Percentiles rank a stretch among this genome's conserved stretches.
Conservation (phyloP, 2,329 filamentous ascomycete species). For the Macroventuria anomochaeta region DNA sequence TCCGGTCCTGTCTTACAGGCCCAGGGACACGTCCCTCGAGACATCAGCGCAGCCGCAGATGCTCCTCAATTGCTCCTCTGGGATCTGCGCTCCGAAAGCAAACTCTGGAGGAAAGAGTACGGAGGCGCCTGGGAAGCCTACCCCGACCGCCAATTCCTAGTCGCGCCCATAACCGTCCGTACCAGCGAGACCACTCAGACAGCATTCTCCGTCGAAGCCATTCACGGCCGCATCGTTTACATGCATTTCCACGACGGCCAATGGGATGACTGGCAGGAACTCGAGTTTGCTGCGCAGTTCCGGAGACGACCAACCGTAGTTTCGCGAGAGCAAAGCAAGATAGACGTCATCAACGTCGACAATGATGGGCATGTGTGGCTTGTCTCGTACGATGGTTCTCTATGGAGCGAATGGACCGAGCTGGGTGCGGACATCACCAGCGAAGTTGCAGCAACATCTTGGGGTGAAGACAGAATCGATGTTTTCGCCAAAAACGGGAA, state of each 20-base stretch:
- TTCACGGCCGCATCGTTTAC: constrained; percentile 13
- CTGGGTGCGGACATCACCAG: constrained; percentile 3
- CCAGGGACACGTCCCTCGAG: constrained; percentile 1
- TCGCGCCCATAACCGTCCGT: constrained; percentile 11
- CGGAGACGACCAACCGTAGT: constrained; percentile 5
- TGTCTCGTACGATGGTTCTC: constrained; percentile 11
- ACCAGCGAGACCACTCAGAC: constrained; percentile 4
- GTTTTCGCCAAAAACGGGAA: constrained; percentile 6
- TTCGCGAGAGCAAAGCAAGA: not conserved
- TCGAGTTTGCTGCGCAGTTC: constrained; percentile 1
- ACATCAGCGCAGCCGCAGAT: constrained; percentile 2
- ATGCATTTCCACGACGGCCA: constrained; percentile 9
- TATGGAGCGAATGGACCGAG: constrained; percentile 15
- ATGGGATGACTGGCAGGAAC: constrained; percentile 17
- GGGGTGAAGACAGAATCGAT: constrained; percentile 18
- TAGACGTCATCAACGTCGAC: constrained; percentile 17
- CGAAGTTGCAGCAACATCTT: constrained; percentile 15
- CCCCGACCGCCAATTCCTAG: constrained; percentile 4
- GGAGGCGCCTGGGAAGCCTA: constrained; percentile 7
- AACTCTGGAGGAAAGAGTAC: not conserved
- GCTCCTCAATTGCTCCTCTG: constrained; percentile 1
- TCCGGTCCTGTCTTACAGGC: not conserved
- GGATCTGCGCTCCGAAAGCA: not conserved
- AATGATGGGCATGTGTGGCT: constrained; percentile 4
- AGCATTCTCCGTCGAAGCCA: constrained; percentile 13